Conservation (phyloP, 2,329 filamentous ascomycete genomes). For the Zalaria obscura region DNA sequence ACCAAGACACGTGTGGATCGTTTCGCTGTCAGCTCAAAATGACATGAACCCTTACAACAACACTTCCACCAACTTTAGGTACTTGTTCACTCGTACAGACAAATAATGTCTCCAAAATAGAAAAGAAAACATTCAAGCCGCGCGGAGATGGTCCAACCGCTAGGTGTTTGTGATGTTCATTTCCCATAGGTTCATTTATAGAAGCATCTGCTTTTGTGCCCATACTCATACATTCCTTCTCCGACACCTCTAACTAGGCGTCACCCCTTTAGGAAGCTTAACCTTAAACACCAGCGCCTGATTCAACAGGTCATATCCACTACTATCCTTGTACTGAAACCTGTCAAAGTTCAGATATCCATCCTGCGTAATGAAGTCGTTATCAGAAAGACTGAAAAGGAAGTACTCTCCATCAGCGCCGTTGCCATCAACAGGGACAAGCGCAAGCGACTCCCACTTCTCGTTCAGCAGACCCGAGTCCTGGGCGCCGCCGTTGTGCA, state of each 20-base stretch:
- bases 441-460: conserved; percentile 60
- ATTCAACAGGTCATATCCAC: conserved; percentile 44
- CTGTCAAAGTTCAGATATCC: conserved; percentile 45
- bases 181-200: too few species aligned
- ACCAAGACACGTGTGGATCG: too few species aligned
- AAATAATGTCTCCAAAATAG: too few species aligned
- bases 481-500: conserved; percentile 53
- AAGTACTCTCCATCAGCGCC: conserved; percentile 47
- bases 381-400: conserved; percentile 53
- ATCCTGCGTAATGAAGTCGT: conserved; percentile 63
- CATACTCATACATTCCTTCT: too few species aligned
- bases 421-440: conserved; percentile 40
- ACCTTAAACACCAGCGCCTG: conserved; percentile 52
- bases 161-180: too few species aligned
- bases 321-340: conserved; percentile 40
- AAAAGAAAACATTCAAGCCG: too few species aligned
- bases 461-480: conserved; percentile 51
- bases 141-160: too few species aligned
- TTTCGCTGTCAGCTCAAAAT: too few species aligned
- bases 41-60: too few species aligned
- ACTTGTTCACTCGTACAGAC: too few species aligned
- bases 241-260: background rate
- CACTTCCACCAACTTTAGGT: too few species aligned
- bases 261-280: conserved; percentile 25
- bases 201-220: too few species aligned